Conservation (phyloP, 2,329 filamentous ascomycete species). For the Gyromitra esculenta region DNA sequence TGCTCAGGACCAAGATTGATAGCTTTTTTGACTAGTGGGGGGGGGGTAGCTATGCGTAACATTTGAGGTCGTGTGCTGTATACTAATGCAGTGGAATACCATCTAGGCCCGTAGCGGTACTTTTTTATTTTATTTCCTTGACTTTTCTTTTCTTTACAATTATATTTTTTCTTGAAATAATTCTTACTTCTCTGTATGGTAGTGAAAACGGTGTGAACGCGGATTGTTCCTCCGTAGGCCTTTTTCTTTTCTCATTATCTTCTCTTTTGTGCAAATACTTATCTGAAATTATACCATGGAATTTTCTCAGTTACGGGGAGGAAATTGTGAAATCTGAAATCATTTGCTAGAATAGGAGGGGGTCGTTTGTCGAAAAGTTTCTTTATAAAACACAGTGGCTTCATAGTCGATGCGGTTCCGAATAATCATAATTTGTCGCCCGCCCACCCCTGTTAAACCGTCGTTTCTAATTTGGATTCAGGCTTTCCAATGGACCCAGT, state of each 20-base stretch:
- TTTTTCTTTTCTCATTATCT: constrained; percentile 9
- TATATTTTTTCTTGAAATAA: constrained; percentile 39
- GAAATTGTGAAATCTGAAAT: neutral
- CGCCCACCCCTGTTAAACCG: no score
- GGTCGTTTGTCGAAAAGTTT: neutral
- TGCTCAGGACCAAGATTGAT: constrained; percentile 47
- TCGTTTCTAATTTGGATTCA: no score
- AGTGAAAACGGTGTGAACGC: constrained; percentile 17
- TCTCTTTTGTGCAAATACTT: constrained; percentile 20
- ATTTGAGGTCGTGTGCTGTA: constrained; percentile 14
- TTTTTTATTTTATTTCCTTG: constrained; percentile 14
- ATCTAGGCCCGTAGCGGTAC: constrained; percentile 14
- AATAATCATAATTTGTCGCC: neutral
- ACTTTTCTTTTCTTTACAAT: constrained; percentile 10
- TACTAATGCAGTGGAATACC: constrained; percentile 10
- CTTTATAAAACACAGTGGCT: neutral
- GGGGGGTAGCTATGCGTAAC: neutral
- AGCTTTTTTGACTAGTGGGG: neutral
- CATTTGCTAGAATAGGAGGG: neutral
- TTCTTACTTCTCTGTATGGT: constrained; percentile 33
- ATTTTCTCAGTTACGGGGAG: neutral
- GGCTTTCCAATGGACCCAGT: no score
- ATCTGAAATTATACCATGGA: constrained; percentile 17
- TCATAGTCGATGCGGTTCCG: neutral
- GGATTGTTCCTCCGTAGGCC: constrained; percentile 9